phyloP scores from a whole-genome alignment of 345 rosid genomes.

The Salix exigua region DNA sequence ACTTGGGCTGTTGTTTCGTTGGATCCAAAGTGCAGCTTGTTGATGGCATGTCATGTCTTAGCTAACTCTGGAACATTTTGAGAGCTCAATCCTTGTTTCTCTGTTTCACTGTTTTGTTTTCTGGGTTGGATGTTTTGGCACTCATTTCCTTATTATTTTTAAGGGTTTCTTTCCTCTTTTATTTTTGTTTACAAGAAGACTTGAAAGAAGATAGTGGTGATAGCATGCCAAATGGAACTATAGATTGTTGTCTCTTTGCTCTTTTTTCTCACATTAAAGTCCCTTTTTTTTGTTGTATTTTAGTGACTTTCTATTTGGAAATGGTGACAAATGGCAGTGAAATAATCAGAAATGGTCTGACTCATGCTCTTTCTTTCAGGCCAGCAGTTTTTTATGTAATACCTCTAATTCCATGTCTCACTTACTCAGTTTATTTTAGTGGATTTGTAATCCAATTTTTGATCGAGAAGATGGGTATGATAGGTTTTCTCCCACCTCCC shows the following conservation, averaged over 20 bases:
- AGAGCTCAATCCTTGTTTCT: neutral
- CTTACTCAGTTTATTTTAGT: slow-evolving; percentile 67
- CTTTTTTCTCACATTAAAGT: neutral
- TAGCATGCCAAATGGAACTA: neutral
- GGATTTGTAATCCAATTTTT: slow-evolving; percentile 75
- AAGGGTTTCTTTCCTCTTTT: neutral
- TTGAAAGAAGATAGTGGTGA: neutral
- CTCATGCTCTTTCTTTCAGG: slow-evolving; percentile 51
- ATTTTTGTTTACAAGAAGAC: neutral
- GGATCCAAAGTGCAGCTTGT: neutral
- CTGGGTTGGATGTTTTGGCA: neutral
- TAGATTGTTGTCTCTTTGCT: neutral
- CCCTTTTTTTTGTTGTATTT: neutral
- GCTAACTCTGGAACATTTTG: neutral
- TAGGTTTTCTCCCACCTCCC: slow-evolving; percentile 88
- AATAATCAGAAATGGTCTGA: slow-evolving; percentile 16
- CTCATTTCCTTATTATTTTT: neutral
- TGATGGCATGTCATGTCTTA: neutral
- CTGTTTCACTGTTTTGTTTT: neutral
- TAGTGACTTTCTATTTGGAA: neutral
- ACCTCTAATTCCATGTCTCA: slow-evolving; percentile 72
- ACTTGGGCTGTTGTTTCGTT: neutral
- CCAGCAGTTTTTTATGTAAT: slow-evolving; percentile 56
- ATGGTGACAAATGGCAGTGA: neutral
- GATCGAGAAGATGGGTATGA: slow-evolving; percentile 97